Evolutionary conservation across 139 green algal genomes (phyloP).

Genomic region (Chlorella vulgaris): DNA sequence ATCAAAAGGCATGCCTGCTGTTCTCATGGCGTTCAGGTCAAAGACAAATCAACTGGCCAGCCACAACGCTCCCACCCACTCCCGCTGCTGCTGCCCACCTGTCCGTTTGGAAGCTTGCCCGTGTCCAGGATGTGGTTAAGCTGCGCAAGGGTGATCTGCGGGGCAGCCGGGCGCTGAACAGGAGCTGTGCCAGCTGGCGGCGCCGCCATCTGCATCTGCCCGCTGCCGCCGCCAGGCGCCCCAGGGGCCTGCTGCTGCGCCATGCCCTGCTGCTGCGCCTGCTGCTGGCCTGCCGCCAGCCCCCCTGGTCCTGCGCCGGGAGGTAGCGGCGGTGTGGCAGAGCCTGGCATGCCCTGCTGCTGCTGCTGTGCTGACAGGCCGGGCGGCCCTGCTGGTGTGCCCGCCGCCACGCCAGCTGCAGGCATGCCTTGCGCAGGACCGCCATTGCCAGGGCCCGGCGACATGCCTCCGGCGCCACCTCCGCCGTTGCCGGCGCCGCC

Average conservation of each 20-base stretch:
- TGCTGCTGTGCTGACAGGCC: conserved; percentile 2
- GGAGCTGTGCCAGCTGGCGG: background rate
- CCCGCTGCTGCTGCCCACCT: background rate
- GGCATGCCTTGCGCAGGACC: conserved; percentile 1
- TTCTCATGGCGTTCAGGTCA: no score
- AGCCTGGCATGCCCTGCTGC: background rate
- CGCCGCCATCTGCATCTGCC: no score
- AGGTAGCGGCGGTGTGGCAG: conserved; percentile 3
- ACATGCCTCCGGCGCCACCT: background rate
- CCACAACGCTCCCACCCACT: no score
- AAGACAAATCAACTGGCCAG: no score
- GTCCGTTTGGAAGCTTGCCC: conserved; percentile 41
- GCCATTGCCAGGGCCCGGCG: background rate
- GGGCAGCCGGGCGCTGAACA: background rate
- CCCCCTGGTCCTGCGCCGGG: background rate
- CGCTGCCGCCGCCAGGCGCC: background rate
- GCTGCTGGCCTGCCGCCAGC: background rate
- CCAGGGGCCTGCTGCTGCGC: background rate
- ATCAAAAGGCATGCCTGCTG: no score
- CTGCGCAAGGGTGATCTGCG: conserved; percentile 43
- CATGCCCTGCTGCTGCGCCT: conserved; percentile 8
- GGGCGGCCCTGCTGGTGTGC: background rate
- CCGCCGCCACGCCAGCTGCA: conserved; percentile 4
- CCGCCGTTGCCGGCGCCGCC: background rate
- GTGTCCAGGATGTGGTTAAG: conserved; percentile 43